Conservation (phyloP, 73 alveolate species). For the Paramecium biaurelia region DNA sequence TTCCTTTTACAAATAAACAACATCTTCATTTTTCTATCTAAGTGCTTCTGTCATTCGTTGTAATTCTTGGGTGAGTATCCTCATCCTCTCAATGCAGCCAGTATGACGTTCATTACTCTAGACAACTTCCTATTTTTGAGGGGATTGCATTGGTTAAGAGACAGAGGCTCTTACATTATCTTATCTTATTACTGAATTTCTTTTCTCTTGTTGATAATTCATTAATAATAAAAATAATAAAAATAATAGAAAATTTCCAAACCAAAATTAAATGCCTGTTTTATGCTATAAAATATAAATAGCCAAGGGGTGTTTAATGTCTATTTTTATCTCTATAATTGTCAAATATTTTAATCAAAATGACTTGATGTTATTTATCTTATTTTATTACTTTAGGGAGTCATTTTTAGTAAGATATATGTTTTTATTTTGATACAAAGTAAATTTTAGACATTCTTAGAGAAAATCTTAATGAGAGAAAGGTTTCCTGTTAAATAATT, state of each 20-base stretch:
- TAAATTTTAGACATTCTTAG: neutral
- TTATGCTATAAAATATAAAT: neutral
- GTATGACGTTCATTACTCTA: neutral
- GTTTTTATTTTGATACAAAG: neutral
- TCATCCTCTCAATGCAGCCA: constrained; percentile 1
- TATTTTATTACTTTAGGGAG: neutral
- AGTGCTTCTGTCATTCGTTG: neutral
- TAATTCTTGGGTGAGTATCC: neutral
- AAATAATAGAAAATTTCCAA: neutral
- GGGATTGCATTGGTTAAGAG: neutral
- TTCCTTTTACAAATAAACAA: neutral
- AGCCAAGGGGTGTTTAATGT: neutral
- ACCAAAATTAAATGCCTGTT: neutral
- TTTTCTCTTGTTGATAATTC: neutral
- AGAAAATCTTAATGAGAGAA: too few species aligned
- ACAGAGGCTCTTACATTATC: neutral
- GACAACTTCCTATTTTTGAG: neutral
- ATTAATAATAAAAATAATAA: neutral
- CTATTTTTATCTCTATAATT: neutral
- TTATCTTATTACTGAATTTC: constrained; percentile 20
- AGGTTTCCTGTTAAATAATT: too few species aligned
- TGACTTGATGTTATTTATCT: neutral
- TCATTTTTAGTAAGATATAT: neutral
- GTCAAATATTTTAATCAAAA: neutral
- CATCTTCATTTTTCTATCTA: neutral